Evolutionary conservation across 306 rosid genomes (phyloP), one percentile per base, ranked within the genome.

Genomic region (Prunus fruticosa): DNA sequence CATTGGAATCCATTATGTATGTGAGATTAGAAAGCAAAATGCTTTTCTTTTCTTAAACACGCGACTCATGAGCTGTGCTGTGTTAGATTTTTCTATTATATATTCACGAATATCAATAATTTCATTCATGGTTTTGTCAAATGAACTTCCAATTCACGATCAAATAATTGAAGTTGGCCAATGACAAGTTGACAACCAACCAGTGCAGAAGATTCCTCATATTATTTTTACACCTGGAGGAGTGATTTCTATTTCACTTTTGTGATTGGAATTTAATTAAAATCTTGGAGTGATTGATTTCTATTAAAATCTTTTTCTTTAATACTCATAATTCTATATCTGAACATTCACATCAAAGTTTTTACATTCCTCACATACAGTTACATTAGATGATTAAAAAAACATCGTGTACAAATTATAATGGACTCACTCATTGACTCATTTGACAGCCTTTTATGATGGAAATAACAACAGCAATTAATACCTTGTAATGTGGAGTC

Each of bases 311-410:
- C 14, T 60, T 22, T 60, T 60, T 25, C 14, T 28, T 25, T 28
- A 12, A 5, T 20, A 20, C 43, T 38, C 43, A 20, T 15, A 56
- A 56, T 56, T 20, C 28, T 20, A 10, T 56, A 56, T 16, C 11
- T 63, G 45, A 63, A 58, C 54, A 56, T 22, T 34, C 67, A 34
- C 20, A 54, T 49, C 63, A 52, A 72, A 69, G 43, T 73, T 81
- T 73, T 81, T 68, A 50, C 20, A 78, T 30, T 72, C 83, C 67
- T 58, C 66, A 51, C 66, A 64, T 69, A 83, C 63, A 76, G 69
- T 78, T 38, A 74, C 76, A 79, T 69, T 56, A 71, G 79, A 81
- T 73, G 54, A 81, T 87, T 81, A 65, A 75, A 86, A 81, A 88
- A 86, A 74, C 43, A 64, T 30, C 80, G 73, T 83, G 78, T 81